Base-by-base conservation (phyloP, 2,329 filamentous ascomycete genomes). In the Neonectria sp. region DNA sequence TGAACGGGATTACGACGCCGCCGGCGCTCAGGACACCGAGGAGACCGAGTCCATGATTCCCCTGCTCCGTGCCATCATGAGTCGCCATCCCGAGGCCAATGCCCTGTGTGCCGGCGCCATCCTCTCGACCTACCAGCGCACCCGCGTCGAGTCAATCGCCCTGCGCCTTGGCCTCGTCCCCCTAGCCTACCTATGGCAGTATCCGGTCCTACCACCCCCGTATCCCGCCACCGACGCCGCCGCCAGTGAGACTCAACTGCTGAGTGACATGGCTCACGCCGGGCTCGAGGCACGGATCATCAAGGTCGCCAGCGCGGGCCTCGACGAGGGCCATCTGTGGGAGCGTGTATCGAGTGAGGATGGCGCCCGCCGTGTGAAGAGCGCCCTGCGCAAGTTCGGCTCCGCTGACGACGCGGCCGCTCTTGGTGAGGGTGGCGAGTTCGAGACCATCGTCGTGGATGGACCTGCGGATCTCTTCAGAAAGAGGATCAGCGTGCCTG, bases 81-180 rank as follows among this genome's bases (percentile, higher is more conserved):
- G 81, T 11, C 86, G 84, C 2, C 93, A 97, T 78, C 95, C 95
- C 0, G 88, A 92, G 64, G 92, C 93, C 58, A 95, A 97, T 78
- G 96, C 95, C 35, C 84, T 99, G 56, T 95, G 92, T 73, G 94
- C 95, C 0, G 96, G 96, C 60, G 96, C 96, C 24, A 97, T 99
- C 68, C 83, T 98, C 43, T 97, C 94, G 11, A 97, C 95, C 3
- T 99, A 99, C 81, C 96, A 99, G 82, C 92, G 96, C 63, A 98
- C 95, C 1, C 88, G 96, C n/a, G 92, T 99, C 56, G 96, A 99
- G 82, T 95, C 93, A 65, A 91, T 98, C 12, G 95, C 95, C 12
- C 78, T 91, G n/a, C 88, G 96, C 17, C 86, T 98, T n/a, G 93
- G 92, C 3, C 87, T 99, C 13, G 88, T 88, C 1, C 94, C 96